Evolutionary conservation across 495 filamentous ascomycete genomes (phyloP).

Genomic region (Penicillium diatomitis): DNA sequence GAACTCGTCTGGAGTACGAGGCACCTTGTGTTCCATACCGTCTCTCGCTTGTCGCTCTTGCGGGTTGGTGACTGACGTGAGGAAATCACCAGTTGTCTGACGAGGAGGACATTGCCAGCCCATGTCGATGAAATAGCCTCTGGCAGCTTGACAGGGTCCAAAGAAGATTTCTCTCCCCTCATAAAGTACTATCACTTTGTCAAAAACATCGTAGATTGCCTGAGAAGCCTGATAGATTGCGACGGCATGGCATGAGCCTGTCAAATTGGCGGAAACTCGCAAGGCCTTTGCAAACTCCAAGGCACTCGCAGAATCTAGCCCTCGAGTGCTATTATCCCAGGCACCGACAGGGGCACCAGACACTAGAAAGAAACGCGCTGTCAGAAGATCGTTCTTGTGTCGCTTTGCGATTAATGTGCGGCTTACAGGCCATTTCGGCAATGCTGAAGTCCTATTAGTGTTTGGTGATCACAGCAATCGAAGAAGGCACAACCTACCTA

Average conservation of each 20-base stretch:
- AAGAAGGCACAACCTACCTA: conserved; percentile 15
- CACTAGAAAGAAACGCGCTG: conserved; percentile 25
- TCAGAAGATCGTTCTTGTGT: too few species aligned
- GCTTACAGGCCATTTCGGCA: conserved; percentile 48
- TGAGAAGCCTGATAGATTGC: conserved; percentile 82
- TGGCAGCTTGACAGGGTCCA: conserved; percentile 48
- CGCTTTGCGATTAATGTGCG: too few species aligned
- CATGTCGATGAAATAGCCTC: conserved; percentile 52
- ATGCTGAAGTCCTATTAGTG: conserved; percentile 28
- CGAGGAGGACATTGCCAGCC: conserved; percentile 51
- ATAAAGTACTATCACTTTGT: conserved; percentile 55
- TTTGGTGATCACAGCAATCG: not conserved
- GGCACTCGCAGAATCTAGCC: conserved; percentile 75
- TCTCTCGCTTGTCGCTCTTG: conserved; percentile 49
- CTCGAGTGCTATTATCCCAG: conserved; percentile 83
- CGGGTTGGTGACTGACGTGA: conserved; percentile 63
- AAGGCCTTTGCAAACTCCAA: conserved; percentile 63
- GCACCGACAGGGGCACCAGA: conserved; percentile 63
- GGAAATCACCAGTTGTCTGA: conserved; percentile 60
- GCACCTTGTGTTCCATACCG: conserved; percentile 56
- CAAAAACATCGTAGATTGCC: conserved; percentile 64
- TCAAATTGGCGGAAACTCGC: conserved; percentile 62
- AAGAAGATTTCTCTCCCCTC: conserved; percentile 62
- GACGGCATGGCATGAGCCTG: conserved; percentile 67
- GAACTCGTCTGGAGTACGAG: conserved; percentile 64